Percentiles rank a stretch among this genome's conserved stretches.
Conservation (phyloP, 2,329 filamentous ascomycete genomes). For the Alternaria arborescens region DNA sequence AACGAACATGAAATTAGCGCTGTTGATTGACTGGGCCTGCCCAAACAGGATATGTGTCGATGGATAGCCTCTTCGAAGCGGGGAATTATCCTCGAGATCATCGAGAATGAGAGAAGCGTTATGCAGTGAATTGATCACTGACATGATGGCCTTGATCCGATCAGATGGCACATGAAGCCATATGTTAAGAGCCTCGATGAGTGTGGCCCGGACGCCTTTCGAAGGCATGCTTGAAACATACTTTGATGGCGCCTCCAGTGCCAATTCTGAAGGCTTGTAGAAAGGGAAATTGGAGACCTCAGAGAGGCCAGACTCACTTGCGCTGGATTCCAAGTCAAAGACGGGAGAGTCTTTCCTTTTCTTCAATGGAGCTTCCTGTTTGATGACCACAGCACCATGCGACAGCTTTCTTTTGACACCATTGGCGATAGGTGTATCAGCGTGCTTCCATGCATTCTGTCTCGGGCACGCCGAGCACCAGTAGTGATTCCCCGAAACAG, state of each 20-base stretch:
- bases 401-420: not conserved
- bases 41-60: not conserved
- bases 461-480: conserved; percentile 6
- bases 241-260: not conserved
- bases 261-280: not conserved
- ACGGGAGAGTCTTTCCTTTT: not conserved
- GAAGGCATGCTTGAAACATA: conserved; percentile 1
- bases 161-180: not conserved
- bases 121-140: not conserved
- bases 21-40: not conserved
- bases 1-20: not conserved
- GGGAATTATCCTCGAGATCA: not conserved
- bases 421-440: not conserved
- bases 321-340: not conserved
- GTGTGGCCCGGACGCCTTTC: conserved; percentile 1
- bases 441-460: conserved; percentile 2
- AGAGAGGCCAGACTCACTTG: not conserved
- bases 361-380: not conserved
- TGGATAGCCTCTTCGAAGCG: not conserved
- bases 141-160: not conserved
- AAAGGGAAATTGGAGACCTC: not conserved
- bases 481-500: conserved; percentile 7
- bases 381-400: not conserved
- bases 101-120: not conserved
- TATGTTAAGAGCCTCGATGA: not conserved